Conservation (phyloP, 2,329 filamentous ascomycete species). For the Nothophoma quercina region DNA sequence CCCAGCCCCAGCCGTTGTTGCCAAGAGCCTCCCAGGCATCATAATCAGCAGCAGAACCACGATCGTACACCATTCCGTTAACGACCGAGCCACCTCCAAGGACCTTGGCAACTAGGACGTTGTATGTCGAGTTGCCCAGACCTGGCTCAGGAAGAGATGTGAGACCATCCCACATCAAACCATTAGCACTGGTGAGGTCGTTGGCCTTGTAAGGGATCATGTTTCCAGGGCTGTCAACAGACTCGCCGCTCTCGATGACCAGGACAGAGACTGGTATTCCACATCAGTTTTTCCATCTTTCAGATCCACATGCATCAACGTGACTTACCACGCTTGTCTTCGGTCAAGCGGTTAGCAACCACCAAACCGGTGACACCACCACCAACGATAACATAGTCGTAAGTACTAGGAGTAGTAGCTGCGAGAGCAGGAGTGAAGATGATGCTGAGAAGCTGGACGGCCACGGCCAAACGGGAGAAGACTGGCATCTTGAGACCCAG, state of each 20-base stretch:
- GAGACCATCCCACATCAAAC: slow-evolving; percentile 31
- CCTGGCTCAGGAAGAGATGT: slow-evolving; percentile 32
- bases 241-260: slow-evolving; percentile 37
- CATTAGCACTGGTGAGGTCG: slow-evolving; percentile 29
- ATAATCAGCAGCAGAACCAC: slow-evolving; percentile 46
- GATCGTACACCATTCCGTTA: slow-evolving; percentile 50
- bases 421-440: slow-evolving; percentile 29
- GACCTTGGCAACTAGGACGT: slow-evolving; percentile 36
- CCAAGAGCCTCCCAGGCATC: slow-evolving; percentile 67
- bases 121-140: slow-evolving; percentile 30
- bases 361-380: slow-evolving; percentile 41
- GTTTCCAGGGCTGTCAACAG: slow-evolving; percentile 31
- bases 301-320: background rate
- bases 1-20: slow-evolving; percentile 67
- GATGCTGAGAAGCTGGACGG: slow-evolving; percentile 33
- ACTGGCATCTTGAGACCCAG: slow-evolving; percentile 31
- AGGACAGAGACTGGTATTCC: slow-evolving; percentile 29
- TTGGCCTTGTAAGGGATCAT: slow-evolving; percentile 40
- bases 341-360: slow-evolving; percentile 38
- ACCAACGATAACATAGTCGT: slow-evolving; percentile 45
- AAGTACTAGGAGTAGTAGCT: slow-evolving; percentile 20
- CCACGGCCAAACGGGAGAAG: slow-evolving; percentile 36
- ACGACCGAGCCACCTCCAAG: slow-evolving; percentile 40
- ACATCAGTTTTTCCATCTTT: slow-evolving; percentile 4
- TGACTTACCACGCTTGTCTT: slow-evolving; percentile 33